A percentile compares a stretch with the other conserved stretches of the same genome.
phyloP scores from a whole-genome alignment of 176 grass and related monocot genomes.

The Areca catechu region DNA sequence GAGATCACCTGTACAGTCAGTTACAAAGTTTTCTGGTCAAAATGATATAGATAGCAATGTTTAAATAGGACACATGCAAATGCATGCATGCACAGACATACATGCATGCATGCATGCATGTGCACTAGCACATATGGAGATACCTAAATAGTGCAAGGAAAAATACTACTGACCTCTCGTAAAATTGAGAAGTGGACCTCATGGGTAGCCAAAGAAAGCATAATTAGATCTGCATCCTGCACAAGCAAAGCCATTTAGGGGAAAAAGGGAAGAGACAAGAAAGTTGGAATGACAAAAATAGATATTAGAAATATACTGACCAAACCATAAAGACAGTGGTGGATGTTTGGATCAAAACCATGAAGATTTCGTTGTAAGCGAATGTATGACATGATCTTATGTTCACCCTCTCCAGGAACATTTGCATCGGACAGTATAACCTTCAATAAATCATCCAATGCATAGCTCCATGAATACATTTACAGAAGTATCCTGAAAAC shows the following conservation, averaged over 20 bases:
- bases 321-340: constrained; percentile 87
- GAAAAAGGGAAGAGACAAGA: constrained; percentile 5
- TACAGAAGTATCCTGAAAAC: constrained; percentile 22
- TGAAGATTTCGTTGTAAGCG: constrained; percentile 75
- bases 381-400: constrained; percentile 98
- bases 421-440: constrained; percentile 96
- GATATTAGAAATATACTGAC: constrained; percentile 34
- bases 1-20: constrained; percentile 88
- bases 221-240: constrained; percentile 98
- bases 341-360: constrained; percentile 86
- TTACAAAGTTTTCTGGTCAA: constrained; percentile 18
- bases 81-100: not conserved
- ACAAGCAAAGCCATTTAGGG: constrained; percentile 6
- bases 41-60: not conserved
- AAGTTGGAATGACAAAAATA: not conserved
- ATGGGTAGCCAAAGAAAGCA: constrained; percentile 93
- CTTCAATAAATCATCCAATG: constrained; percentile 48
- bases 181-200: constrained; percentile 98
- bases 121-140: constrained; percentile 28
- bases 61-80: too few species aligned
- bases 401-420: constrained; percentile 92
- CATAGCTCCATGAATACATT: constrained; percentile 32
- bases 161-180: constrained; percentile 69
- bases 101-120: not conserved
- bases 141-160: constrained; percentile 2